Evolutionary conservation across 1,284 basidiomycete species (phyloP), one percentile per base, ranked within the genome.

Genomic region (Laetiporus sulphureus): DNA sequence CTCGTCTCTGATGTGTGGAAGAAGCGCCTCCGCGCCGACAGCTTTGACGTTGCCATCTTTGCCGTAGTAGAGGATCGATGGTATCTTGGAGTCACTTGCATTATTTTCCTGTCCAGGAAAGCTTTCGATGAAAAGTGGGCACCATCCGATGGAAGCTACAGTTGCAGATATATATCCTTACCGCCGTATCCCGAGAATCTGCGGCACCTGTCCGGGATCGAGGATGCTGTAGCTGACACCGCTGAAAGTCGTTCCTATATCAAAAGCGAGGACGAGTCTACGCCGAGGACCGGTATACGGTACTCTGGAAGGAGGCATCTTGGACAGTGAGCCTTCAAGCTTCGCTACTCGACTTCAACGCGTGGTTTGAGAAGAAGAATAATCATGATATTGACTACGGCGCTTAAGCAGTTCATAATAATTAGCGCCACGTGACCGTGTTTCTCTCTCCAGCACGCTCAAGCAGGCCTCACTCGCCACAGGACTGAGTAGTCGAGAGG

Each of bases 61-160:
- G 46, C 72, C 68, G 51, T 80, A 80, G 48, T 68, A 77, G 11
- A 79, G 56, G 20, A 77, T 60, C 0, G 75, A 71, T 4, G 77
- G 77, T 21, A 79, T 75, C 54, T 79, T 79, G 5, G 66, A 70
- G 38, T 75, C 61, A 2, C 68, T 62, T 4, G 61, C 61, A 3
- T 59, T 57, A 44, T 66, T 58, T 34, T 67, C 63, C 44, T 71
- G 67, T 0, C 63, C 67, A 10, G 69, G 68, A 42, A 63, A 70
- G 33, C 72, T 72, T n/a, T n/a, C n/a, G n/a, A 38, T 43, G 22
- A 53, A 8, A 34, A 29, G 21, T 10, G 31, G 23, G 31, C n/a
- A n/a, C n/a, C n/a, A n/a, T n/a, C n/a, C n/a, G n/a, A n/a, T 25
- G 24, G 31, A 6, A 29, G 23, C 3, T n/a, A n/a, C n/a, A n/a